A percentile compares a stretch with the other conserved stretches of the same genome.
These are phyloP conservation scores for Gelatoporia subvermispora DNA, from an alignment of 768 basidiomycete species.

Conservation along the genomic window DNA sequence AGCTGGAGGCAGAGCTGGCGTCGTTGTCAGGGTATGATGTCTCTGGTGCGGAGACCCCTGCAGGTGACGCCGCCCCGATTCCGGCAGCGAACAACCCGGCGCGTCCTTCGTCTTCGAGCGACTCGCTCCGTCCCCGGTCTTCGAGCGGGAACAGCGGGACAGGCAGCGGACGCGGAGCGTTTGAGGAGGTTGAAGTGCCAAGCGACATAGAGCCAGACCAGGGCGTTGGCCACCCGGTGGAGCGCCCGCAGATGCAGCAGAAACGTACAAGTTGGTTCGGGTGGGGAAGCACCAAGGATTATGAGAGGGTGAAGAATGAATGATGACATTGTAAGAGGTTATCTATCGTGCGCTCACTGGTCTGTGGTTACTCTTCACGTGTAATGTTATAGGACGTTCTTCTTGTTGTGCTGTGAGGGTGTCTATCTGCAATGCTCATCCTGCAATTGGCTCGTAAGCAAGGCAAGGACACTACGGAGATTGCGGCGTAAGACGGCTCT, in stretches of 20 bases:
- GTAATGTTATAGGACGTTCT: not conserved
- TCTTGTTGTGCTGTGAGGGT: not conserved
- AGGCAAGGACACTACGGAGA: too few relatives aligned
- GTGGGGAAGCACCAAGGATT: constrained; percentile 36
- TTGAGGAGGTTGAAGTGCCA: constrained; percentile 69
- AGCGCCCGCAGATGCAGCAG: constrained; percentile 19
- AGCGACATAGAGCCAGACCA: constrained; percentile 67
- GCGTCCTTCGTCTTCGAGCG: constrained; percentile 30
- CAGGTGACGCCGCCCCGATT: constrained; percentile 22
- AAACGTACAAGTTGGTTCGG: constrained; percentile 50
- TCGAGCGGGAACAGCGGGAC: constrained; percentile 27
- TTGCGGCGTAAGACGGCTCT: too few relatives aligned
- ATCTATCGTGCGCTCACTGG: not conserved
- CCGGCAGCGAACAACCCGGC: constrained; percentile 27
- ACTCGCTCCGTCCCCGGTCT: constrained; percentile 40
- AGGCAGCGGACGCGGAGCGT: constrained; percentile 20
- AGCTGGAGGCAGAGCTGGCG: constrained; percentile 57
- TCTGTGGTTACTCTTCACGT: not conserved
- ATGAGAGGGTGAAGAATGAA: constrained; percentile 52
- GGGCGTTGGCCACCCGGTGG: constrained; percentile 9
- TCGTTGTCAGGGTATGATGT: constrained; percentile 33
- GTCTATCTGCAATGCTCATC: not conserved
- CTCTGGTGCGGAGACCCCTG: constrained; percentile 10
- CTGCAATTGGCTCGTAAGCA: too few relatives aligned
- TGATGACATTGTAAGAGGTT: constrained; percentile 1